phyloP scores from a whole-genome alignment of 1,139 yeast species.

The Pneumocystis sp. region DNA sequence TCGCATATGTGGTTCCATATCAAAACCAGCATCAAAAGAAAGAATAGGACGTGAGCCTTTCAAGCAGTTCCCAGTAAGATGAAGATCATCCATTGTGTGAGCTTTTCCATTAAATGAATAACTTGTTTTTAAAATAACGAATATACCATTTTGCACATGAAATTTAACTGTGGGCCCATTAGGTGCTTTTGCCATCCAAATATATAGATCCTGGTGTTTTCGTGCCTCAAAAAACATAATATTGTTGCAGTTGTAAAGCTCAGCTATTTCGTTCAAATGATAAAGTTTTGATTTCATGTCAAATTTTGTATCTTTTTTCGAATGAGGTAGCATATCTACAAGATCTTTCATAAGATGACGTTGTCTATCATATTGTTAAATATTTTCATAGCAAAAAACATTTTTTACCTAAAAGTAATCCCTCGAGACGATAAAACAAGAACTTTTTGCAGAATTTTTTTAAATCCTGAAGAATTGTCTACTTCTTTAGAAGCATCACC shows the following conservation, averaged over 20 bases:
- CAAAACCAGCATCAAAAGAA: conserved; percentile 73
- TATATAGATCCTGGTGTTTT: conserved; percentile 86
- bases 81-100: conserved; percentile 90
- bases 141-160: conserved; percentile 55
- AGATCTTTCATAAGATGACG: conserved; percentile 85
- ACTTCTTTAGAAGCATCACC: neutral
- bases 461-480: neutral
- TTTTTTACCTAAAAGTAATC: conserved; percentile 31
- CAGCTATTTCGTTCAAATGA: conserved; percentile 90
- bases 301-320: conserved; percentile 90
- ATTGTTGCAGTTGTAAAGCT: conserved; percentile 91
- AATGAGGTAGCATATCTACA: conserved; percentile 71
- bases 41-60: conserved; percentile 93
- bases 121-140: neutral
- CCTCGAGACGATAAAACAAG: conserved; percentile 88
- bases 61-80: conserved; percentile 90
- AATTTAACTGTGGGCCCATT: conserved; percentile 95
- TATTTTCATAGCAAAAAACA: neutral
- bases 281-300: conserved; percentile 82
- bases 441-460: conserved; percentile 35
- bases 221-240: conserved; percentile 88
- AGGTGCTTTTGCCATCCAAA: conserved; percentile 93
- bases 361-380: conserved; percentile 48
- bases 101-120: conserved; percentile 22
- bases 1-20: conserved; percentile 44